Conservation (phyloP, 495 filamentous ascomycete species). For the Penicillium lagena region DNA sequence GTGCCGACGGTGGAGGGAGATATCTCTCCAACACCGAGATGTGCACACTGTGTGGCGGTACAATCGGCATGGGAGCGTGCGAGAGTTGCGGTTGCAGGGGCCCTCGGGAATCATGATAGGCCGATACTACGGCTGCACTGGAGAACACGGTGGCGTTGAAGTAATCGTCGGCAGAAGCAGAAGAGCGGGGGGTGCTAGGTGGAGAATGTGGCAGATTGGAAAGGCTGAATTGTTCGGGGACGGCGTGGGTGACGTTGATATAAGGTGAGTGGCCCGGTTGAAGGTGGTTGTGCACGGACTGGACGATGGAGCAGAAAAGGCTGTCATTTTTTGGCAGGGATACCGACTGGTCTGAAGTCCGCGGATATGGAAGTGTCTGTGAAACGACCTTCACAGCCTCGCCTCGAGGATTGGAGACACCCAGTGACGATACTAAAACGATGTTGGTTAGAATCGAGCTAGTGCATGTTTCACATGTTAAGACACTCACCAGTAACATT, state of each 20-base stretch:
- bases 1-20: slow-evolving; percentile 55
- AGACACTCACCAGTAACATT: slow-evolving; percentile 32
- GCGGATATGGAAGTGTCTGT: slow-evolving; percentile 56
- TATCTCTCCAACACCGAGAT: slow-evolving; percentile 65
- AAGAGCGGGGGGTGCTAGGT: slow-evolving; percentile 47
- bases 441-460: slow-evolving; percentile 7
- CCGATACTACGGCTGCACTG: slow-evolving; percentile 49
- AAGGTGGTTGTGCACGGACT: slow-evolving; percentile 44
- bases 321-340: slow-evolving; percentile 25
- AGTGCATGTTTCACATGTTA: background rate
- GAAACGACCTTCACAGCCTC: slow-evolving; percentile 52
- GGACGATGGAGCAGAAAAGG: slow-evolving; percentile 45
- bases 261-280: slow-evolving; percentile 42
- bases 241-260: slow-evolving; percentile 59
- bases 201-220: slow-evolving; percentile 57
- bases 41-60: slow-evolving; percentile 58
- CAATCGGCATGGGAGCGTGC: slow-evolving; percentile 52
- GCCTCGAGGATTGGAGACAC: slow-evolving; percentile 24
- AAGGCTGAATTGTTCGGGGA: slow-evolving; percentile 56
- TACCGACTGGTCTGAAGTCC: slow-evolving; percentile 38
- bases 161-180: slow-evolving; percentile 42
- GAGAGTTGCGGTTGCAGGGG: slow-evolving; percentile 30
- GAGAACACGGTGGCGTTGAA: slow-evolving; percentile 53
- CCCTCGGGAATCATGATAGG: slow-evolving; percentile 49
- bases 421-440: slow-evolving; percentile 28